Percentiles rank a stretch among this genome's conserved stretches.
These are phyloP conservation scores for Mycena rosella DNA, from an alignment of 768 basidiomycete species.

Conservation along the genomic window DNA sequence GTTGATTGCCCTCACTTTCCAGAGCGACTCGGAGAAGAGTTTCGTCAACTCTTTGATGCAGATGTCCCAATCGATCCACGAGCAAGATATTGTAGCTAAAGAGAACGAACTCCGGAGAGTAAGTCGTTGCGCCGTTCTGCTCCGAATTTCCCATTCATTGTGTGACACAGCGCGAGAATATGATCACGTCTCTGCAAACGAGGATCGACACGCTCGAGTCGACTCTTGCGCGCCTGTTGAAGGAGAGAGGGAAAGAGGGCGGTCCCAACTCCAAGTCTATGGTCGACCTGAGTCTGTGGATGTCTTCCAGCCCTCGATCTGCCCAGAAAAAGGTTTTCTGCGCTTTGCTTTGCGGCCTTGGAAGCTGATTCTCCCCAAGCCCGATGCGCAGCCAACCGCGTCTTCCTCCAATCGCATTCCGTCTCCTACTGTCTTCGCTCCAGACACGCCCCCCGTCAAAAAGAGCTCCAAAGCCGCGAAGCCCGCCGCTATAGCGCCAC, in stretches of 20 bases:
- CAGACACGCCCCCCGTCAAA: slow-evolving; percentile 29
- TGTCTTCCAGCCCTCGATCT: slow-evolving; percentile 51
- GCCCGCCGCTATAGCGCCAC: not conserved
- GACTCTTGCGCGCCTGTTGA: slow-evolving; percentile 59
- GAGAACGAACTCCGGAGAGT: slow-evolving; percentile 70
- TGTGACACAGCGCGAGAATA: slow-evolving; percentile 61
- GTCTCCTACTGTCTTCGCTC: slow-evolving; percentile 23
- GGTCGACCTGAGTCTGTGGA: slow-evolving; percentile 55
- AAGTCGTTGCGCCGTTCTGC: slow-evolving; percentile 30
- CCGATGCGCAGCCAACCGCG: slow-evolving; percentile 8
- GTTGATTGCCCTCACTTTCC: slow-evolving; percentile 17
- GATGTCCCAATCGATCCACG: slow-evolving; percentile 61
- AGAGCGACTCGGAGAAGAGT: slow-evolving; percentile 65
- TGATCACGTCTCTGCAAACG: slow-evolving; percentile 57
- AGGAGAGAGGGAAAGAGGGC: slow-evolving; percentile 48
- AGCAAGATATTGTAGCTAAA: slow-evolving; percentile 66
- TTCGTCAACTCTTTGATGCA: slow-evolving; percentile 61
- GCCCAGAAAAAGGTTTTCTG: slow-evolving; percentile 27
- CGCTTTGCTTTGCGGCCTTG: not conserved
- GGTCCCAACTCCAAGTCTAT: slow-evolving; percentile 49
- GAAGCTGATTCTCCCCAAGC: not conserved
- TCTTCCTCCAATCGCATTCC: slow-evolving; percentile 17
- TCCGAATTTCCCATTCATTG: slow-evolving; percentile 16
- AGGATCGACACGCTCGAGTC: slow-evolving; percentile 62
- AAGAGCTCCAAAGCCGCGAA: slow-evolving; percentile 28